Percentiles rank a stretch among this genome's conserved stretches.
Conservation (phyloP, 2,329 filamentous ascomycete genomes). For the Coleophoma cylindrospora region DNA sequence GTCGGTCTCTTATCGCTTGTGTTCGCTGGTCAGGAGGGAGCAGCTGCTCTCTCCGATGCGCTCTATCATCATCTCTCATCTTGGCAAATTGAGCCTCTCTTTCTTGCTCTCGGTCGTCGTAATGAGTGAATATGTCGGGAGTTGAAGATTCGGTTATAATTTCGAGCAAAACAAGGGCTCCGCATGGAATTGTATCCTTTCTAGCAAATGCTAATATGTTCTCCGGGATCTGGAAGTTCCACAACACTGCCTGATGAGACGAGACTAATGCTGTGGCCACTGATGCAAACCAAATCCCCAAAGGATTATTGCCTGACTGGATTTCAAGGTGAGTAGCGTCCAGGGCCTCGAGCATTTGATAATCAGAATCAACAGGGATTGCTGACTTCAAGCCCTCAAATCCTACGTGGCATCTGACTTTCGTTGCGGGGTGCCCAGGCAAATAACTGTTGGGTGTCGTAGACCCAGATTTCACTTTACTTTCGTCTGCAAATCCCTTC, state of each 20-base stretch:
- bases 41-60: conserved; percentile 36
- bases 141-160: conserved; percentile 45
- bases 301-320: conserved; percentile 16
- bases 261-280: conserved; percentile 51
- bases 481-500: not conserved
- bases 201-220: conserved; percentile 44
- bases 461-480: not conserved
- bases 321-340: conserved; percentile 15
- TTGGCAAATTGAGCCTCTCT: conserved; percentile 32
- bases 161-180: conserved; percentile 49
- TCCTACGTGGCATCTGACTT: conserved; percentile 43
- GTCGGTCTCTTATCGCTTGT: conserved; percentile 34
- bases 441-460: not conserved
- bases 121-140: conserved; percentile 46
- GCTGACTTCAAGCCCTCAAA: conserved; percentile 41
- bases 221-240: conserved; percentile 55
- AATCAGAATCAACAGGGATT: conserved; percentile 31
- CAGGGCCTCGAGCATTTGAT: conserved; percentile 14
- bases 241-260: conserved; percentile 48
- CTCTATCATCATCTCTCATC: conserved; percentile 34
- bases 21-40: conserved; percentile 38
- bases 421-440: too few species aligned
- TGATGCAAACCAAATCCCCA: conserved; percentile 52
- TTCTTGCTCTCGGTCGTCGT: conserved; percentile 31
- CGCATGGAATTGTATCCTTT: conserved; percentile 51